Percentiles rank a stretch among this genome's conserved stretches.
Evolutionary conservation across 345 rosid genomes (phyloP).

Genomic region (Schrenkiella parvula): DNA sequence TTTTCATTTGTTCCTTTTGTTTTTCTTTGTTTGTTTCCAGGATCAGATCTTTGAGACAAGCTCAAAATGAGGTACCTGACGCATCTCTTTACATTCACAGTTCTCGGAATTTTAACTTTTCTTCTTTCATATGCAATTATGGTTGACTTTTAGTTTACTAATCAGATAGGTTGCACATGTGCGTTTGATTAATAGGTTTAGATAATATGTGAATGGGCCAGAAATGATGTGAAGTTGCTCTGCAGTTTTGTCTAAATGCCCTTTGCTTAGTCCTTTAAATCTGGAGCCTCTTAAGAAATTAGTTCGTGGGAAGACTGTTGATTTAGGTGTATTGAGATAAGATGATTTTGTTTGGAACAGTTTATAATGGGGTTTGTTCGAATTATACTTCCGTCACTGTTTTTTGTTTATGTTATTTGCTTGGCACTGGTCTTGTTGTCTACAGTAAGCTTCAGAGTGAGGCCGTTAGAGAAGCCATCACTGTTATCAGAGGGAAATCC

Average conservation of each 20-base stretch:
- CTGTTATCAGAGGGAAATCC: slow-evolving; percentile 35
- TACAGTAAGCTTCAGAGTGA: slow-evolving; percentile 74
- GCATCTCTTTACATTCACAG: neutral
- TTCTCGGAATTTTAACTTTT: neutral
- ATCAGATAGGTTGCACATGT: neutral
- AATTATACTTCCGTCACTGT: neutral
- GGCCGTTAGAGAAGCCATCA: slow-evolving; percentile 58
- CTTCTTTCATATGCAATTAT: neutral
- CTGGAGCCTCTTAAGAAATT: neutral
- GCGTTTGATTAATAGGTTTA: neutral
- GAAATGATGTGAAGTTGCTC: neutral
- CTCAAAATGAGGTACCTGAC: slow-evolving; percentile 24
- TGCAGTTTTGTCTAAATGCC: neutral
- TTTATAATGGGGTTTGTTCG: neutral
- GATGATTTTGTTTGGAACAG: neutral
- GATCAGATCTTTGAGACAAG: slow-evolving; percentile 7
- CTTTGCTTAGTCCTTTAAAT: neutral
- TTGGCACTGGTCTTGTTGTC: neutral
- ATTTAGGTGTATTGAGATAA: neutral
- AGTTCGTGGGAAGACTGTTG: neutral
- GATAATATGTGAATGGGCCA: neutral
- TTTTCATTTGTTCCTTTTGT: neutral
- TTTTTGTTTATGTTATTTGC: neutral
- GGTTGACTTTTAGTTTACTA: neutral
- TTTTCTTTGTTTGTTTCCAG: neutral